Base-by-base conservation (phyloP, 73 alveolate species). In the Paramecium octaurelia region DNA sequence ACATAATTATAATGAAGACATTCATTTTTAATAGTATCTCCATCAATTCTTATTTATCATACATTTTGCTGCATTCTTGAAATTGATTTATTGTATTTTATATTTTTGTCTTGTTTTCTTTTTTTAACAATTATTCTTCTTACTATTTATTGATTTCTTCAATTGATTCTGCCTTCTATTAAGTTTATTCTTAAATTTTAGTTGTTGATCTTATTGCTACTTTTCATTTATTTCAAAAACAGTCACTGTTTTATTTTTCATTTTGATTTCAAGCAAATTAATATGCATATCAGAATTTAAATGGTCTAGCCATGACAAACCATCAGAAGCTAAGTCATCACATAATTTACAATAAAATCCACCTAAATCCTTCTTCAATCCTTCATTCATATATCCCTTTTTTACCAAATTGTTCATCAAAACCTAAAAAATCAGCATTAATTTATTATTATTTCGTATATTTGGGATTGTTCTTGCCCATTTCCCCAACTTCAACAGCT, bases 221-320 rank as follows among this genome's bases (percentile, higher is more conserved):
- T 89, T 89, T n/a, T 77, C 88, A 46, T 70, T 69, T 0, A 88
- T 71, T 40, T 88, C 85, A 4, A 18, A 43, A 0, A 27, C 35
- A 36, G 43, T 59, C 36, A 88, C 94, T 88, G 42, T 70, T 24
- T 88, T 91, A 40, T 70, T 91, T 23, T 88, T 88, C 86, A 69
- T 88, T 24, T 88, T 88, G 91, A 88, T 88, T 7, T 91, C 91
- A 24, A 88, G 58, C 18, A 89, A 89, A 29, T 92, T 43, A 69
- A 71, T 71, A 44, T 89, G 94, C 34, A 14, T 40, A 14, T 34
- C 46, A 7, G 92, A 77, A 46, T 89, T 71, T 10, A 71, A 29
- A 18, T 89, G 94, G 18, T 89, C 94, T 43, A 89, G 48, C 92
- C 94, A 89, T 4, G 92, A 40, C 27, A 42, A 42, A 71, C 92